Evolutionary conservation across 2,329 filamentous ascomycete genomes (phyloP).

Genomic region (Penicillium hordei): DNA sequence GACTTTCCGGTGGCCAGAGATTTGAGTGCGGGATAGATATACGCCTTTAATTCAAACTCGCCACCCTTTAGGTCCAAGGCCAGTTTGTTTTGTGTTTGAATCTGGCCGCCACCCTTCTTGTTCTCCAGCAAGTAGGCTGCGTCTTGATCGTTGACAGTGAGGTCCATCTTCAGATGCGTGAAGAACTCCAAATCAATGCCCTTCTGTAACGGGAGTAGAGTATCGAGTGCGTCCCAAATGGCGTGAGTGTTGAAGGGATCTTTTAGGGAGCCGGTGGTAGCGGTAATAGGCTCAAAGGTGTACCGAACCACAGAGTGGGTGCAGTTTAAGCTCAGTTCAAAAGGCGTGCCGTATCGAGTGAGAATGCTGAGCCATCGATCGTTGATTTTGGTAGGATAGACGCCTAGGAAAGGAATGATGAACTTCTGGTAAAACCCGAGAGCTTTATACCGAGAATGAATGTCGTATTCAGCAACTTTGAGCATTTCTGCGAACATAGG

Average conservation of each 20-base stretch:
- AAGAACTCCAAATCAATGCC: constrained; percentile 10
- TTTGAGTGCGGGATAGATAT: constrained; percentile 19
- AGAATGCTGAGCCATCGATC: constrained; percentile 14
- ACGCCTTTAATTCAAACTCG: constrained; percentile 12
- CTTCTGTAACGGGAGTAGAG: neutral
- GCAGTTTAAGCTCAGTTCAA: constrained; percentile 20
- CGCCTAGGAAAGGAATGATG: constrained; percentile 10
- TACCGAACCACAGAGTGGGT: constrained; percentile 13
- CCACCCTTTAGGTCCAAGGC: constrained; percentile 14
- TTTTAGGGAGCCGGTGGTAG: constrained; percentile 7
- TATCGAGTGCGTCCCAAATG: constrained; percentile 7
- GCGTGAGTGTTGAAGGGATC: constrained; percentile 18
- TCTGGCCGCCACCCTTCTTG: neutral
- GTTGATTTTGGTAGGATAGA: constrained; percentile 3
- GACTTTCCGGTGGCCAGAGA: constrained; percentile 12
- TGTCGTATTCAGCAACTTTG: constrained; percentile 1
- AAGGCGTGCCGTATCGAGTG: constrained; percentile 15
- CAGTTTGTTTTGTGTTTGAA: neutral
- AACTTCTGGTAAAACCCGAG: constrained; percentile 4
- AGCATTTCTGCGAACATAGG: constrained; percentile 14
- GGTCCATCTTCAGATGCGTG: constrained; percentile 9
- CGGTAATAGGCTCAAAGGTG: constrained; percentile 17
- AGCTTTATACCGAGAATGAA: constrained; percentile 11
- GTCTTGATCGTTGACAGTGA: constrained; percentile 11
- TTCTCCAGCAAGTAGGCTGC: neutral